phyloP scores from a whole-genome alignment of 2,329 filamentous ascomycete species.

The Diaporthe ampelina region DNA sequence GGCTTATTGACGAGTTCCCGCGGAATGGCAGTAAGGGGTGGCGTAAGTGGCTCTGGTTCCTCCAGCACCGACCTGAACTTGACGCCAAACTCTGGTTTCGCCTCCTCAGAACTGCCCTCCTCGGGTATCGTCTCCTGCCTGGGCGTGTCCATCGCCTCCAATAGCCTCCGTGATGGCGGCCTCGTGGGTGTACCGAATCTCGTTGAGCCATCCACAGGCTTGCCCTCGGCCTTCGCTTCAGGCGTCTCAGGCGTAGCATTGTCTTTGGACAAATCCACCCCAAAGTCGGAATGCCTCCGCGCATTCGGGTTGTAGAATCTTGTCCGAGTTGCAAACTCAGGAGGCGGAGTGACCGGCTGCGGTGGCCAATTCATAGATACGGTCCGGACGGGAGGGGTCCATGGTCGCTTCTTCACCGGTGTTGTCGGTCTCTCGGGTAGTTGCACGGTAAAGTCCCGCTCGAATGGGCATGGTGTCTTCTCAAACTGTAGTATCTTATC shows the following conservation, averaged over 20 bases:
- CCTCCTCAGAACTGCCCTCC: background rate
- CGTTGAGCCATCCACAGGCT: background rate
- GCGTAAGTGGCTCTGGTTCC: slow-evolving; percentile 35
- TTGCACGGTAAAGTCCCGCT: slow-evolving; percentile 80
- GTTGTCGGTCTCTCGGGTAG: slow-evolving; percentile 77
- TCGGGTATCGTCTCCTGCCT: slow-evolving; percentile 19
- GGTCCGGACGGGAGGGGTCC: slow-evolving; percentile 66
- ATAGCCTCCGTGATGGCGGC: slow-evolving; percentile 12
- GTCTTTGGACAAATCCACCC: slow-evolving; percentile 28
- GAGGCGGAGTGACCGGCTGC: slow-evolving; percentile 45
- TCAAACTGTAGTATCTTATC: slow-evolving; percentile 85
- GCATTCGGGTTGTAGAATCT: slow-evolving; percentile 40
- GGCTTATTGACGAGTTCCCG: background rate
- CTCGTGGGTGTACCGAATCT: slow-evolving; percentile 1
- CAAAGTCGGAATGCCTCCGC: slow-evolving; percentile 39
- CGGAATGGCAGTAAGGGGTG: slow-evolving; percentile 35
- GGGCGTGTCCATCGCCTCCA: slow-evolving; percentile 24
- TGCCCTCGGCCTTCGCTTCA: slow-evolving; percentile 4
- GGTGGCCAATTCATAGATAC: slow-evolving; percentile 47
- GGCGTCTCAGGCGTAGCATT: slow-evolving; percentile 29
- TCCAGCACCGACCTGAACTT: slow-evolving; percentile 35
- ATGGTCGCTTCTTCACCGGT: slow-evolving; percentile 76
- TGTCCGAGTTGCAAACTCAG: slow-evolving; percentile 40
- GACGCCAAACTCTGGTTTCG: slow-evolving; percentile 8
- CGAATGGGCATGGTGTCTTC: slow-evolving; percentile 88